Percentiles rank a stretch among this genome's conserved stretches.
Evolutionary conservation across 371 early-diverging fungal species (phyloP).

Genomic region (Mortierella sp.): DNA sequence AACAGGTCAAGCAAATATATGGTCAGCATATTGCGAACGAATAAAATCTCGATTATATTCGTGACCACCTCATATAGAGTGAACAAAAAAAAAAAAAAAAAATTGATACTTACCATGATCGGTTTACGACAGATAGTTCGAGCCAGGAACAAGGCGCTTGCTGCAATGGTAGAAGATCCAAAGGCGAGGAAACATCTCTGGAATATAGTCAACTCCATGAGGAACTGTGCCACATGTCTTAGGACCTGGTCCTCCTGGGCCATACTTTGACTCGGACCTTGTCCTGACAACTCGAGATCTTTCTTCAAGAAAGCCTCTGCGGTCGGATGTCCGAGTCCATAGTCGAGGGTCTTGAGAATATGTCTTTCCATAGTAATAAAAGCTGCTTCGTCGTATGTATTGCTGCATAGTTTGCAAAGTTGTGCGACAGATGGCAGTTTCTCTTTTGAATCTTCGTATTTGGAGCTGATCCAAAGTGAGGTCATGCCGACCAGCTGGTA

Average conservation of each 20-base stretch:
- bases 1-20: neutral
- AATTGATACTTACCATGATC: slow-evolving; percentile 24
- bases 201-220: slow-evolving; percentile 54
- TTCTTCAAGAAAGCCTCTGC: slow-evolving; percentile 54
- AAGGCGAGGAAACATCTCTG: slow-evolving; percentile 51
- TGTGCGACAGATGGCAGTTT: slow-evolving; percentile 48
- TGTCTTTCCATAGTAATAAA: slow-evolving; percentile 54
- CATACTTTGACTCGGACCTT: no score
- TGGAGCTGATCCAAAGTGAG: slow-evolving; percentile 50
- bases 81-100: neutral
- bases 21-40: no score
- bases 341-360: slow-evolving; percentile 54
- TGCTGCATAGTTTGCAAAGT: slow-evolving; percentile 49
- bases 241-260: slow-evolving; percentile 24
- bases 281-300: slow-evolving; percentile 48
- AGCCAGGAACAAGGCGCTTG: slow-evolving; percentile 46
- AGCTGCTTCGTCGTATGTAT: slow-evolving; percentile 50
- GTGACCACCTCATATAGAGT: neutral
- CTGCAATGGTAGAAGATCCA: slow-evolving; percentile 50
- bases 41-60: neutral
- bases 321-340: slow-evolving; percentile 49
- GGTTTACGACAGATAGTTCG: slow-evolving; percentile 47
- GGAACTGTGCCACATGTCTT: slow-evolving; percentile 46
- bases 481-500: slow-evolving; percentile 56
- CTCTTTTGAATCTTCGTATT: slow-evolving; percentile 53